Evolutionary conservation across 2,329 filamentous ascomycete genomes (phyloP).

Genomic region (Ophiostoma sp.): DNA sequence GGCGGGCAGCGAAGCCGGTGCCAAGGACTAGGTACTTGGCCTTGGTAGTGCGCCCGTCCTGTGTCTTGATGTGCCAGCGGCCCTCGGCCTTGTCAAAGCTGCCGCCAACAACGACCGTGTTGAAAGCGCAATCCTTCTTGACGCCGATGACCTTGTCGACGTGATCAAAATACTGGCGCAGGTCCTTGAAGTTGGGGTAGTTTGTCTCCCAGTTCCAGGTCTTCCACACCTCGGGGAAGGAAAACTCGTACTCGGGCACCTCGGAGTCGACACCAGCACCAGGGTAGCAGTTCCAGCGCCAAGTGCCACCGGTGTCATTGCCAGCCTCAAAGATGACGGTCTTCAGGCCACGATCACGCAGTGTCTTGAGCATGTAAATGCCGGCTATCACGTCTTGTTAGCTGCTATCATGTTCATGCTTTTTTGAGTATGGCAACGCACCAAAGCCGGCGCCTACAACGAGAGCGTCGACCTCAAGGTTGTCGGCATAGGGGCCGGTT

Average conservation of each 20-base stretch:
- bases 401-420: neutral
- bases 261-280: slow-evolving; percentile 51
- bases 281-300: slow-evolving; percentile 54
- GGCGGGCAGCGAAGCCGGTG: slow-evolving; percentile 53
- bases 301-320: slow-evolving; percentile 47
- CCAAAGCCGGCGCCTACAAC: slow-evolving; percentile 44
- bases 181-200: slow-evolving; percentile 48
- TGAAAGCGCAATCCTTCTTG: slow-evolving; percentile 53
- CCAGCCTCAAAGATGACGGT: slow-evolving; percentile 49
- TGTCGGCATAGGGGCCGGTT: slow-evolving; percentile 39
- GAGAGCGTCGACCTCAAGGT: slow-evolving; percentile 42
- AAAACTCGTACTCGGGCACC: slow-evolving; percentile 49
- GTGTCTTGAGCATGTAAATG: slow-evolving; percentile 47
- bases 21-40: slow-evolving; percentile 49
- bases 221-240: slow-evolving; percentile 46
- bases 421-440: slow-evolving; percentile 21
- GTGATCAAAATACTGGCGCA: slow-evolving; percentile 55
- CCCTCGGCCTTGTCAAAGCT: slow-evolving; percentile 44
- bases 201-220: slow-evolving; percentile 53
- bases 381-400: slow-evolving; percentile 33
- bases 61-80: slow-evolving; percentile 47
- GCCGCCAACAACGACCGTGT: slow-evolving; percentile 49
- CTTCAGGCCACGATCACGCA: slow-evolving; percentile 46
- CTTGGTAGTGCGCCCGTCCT: slow-evolving; percentile 44
- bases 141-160: slow-evolving; percentile 51